Evolutionary conservation across 495 filamentous ascomycete species (phyloP), one percentile per base, ranked within the genome.

Genomic region (Xylona heveae): DNA sequence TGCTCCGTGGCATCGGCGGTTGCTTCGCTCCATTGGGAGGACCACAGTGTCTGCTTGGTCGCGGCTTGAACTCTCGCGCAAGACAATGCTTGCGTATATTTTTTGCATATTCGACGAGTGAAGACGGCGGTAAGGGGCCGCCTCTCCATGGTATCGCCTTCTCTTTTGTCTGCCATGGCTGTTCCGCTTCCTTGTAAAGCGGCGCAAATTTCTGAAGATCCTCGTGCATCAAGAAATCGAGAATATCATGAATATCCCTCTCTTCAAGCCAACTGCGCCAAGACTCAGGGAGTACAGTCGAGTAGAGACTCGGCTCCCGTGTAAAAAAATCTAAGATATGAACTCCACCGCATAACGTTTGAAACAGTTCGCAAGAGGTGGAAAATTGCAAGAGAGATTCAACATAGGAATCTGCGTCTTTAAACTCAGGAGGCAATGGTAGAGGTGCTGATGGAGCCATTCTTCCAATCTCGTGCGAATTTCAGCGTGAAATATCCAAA

Each of bases 311-410:
- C 12, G 78, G 77, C 13, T 81, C 68, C 30, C 67, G 65, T n/a
- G 82, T 93, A 52, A 93, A 75, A 53, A 97, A 95, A 44, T 95
- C 88, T 30, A 94, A 61, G 34, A 97, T 81, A 48, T 97, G 88
- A 2, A 95, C 75, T 21, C 84, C 83, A 32, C 88, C 90, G 47
- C 82, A 91, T 31, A 95, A 61, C 26, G 72, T 76, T 42, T 77
- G 77, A 44, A 94, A 82, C n/a, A 83, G 62, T 20, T 69, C 62
- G 14, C 74, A 74, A 14, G 70, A 70, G 5, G 70, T 74, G 8
- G 68, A 63, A 47, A 95, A 92, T 30, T 61, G 38, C 13, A 95
- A 61, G 6, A 94, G 66, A 16, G 70, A 74, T 26, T 78, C 60
- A 24, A 93, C 67, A 46, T 91, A 95, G 17, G 62, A 57, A 19